Percentiles rank a stretch among this genome's conserved stretches.
Conservation (phyloP, 331 rosid species). For the Arachis monticola region DNA sequence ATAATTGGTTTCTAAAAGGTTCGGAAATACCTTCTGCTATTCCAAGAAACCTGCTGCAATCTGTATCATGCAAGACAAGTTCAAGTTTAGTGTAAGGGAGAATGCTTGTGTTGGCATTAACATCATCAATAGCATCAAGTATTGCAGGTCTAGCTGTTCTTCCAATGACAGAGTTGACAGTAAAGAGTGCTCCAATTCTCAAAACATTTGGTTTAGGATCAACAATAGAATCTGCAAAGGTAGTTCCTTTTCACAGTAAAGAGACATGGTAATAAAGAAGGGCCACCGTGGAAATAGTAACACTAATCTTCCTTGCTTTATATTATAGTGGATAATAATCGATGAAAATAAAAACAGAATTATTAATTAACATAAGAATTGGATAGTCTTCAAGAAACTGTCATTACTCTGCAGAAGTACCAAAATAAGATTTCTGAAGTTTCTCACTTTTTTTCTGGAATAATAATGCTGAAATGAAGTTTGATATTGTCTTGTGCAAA, state of each 20-base stretch:
- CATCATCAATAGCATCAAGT: constrained; percentile 70
- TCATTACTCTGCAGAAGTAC: no score
- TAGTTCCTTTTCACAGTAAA: constrained; percentile 49
- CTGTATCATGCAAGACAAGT: constrained; percentile 63
- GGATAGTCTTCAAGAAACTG: no score
- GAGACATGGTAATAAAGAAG: no score
- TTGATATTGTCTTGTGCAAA: neutral
- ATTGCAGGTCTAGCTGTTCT: constrained; percentile 77
- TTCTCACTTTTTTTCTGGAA: no score
- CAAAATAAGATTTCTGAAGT: no score
- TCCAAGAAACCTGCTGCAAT: constrained; percentile 91
- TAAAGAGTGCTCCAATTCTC: constrained; percentile 78
- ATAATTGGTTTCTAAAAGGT: neutral
- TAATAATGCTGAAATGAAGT: no score
- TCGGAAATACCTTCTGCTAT: constrained; percentile 74
- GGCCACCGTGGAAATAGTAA: no score
- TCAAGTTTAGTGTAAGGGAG: constrained; percentile 60
- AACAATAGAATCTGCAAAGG: constrained; percentile 44
- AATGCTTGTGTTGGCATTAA: constrained; percentile 66
- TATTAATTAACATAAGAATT: no score
- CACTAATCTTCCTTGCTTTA: no score
- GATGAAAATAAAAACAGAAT: no score
- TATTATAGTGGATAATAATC: no score
- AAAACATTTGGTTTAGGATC: constrained; percentile 47
- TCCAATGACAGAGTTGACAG: constrained; percentile 77